Conservation (phyloP, 2,329 filamentous ascomycete species). For the Phyllosticta citriasiana region DNA sequence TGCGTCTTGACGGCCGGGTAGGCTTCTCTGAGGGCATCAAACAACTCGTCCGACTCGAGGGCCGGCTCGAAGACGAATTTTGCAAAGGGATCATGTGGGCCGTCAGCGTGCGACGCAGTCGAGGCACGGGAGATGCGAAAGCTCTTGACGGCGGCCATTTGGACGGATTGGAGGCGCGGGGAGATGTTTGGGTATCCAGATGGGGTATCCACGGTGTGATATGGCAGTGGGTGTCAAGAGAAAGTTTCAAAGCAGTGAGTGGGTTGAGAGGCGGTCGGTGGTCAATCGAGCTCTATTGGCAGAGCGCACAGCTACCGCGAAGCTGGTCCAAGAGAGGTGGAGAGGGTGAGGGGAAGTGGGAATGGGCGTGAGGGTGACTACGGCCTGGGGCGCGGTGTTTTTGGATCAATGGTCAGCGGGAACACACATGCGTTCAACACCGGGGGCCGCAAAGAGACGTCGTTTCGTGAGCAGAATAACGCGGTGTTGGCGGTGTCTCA, state of each 20-base stretch:
- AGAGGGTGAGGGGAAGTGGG: neutral
- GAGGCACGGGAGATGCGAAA: conserved; percentile 11
- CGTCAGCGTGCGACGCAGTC: neutral
- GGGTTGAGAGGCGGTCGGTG: neutral
- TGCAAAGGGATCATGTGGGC: conserved; percentile 5
- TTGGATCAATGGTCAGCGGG: no score
- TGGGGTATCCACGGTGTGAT: conserved; percentile 4
- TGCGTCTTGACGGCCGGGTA: conserved; percentile 10
- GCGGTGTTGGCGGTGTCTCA: no score
- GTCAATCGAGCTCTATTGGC: neutral
- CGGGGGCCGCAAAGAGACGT: no score
- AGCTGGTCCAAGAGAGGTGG: no score
- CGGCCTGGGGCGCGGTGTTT: neutral
- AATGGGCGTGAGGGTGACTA: neutral
- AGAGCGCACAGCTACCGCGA: no score
- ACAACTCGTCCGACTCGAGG: conserved; percentile 12
- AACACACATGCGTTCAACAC: no score
- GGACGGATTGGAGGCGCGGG: neutral
- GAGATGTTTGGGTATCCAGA: neutral
- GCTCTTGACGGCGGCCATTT: neutral
- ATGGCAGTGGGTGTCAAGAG: conserved; percentile 1
- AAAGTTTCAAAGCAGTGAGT: neutral
- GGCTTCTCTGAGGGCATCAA: conserved; percentile 7
- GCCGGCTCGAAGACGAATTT: conserved; percentile 11
- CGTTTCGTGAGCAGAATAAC: no score